phyloP scores from a whole-genome alignment of 1,139 yeast genomes.

The Kluyveromyces sp. region DNA sequence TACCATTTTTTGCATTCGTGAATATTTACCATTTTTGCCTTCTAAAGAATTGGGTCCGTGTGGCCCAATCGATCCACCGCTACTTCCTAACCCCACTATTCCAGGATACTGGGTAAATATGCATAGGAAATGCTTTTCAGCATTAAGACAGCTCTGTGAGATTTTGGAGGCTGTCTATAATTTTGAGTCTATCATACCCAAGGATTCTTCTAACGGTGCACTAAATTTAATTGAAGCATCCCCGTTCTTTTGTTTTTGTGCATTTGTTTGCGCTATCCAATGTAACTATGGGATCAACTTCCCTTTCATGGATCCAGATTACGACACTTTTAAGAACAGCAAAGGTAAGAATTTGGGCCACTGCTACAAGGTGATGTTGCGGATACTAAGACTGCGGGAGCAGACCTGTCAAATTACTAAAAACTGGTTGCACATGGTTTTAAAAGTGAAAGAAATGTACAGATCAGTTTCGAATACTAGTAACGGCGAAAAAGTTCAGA shows the following conservation, averaged over 20 bases:
- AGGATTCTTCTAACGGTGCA: neutral
- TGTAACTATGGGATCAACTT: conserved; percentile 10
- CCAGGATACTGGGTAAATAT: conserved; percentile 10
- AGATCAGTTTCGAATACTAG: conserved; percentile 7
- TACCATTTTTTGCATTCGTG: conserved; percentile 9
- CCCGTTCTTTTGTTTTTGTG: conserved; percentile 11
- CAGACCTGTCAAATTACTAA: conserved; percentile 6
- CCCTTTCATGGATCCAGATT: conserved; percentile 14
- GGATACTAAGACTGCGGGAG: conserved; percentile 7
- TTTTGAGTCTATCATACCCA: neutral
- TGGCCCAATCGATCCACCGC: conserved; percentile 9
- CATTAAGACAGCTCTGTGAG: conserved; percentile 6
- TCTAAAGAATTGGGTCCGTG: conserved; percentile 6
- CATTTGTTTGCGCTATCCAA: conserved; percentile 11
- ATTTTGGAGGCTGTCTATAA: conserved; percentile 6
- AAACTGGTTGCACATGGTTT: conserved; percentile 11
- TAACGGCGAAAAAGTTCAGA: conserved; percentile 1
- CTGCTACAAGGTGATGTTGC: conserved; percentile 5
- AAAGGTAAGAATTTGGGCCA: neutral
- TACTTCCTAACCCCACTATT: conserved; percentile 5
- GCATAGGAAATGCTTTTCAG: conserved; percentile 9
- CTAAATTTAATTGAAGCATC: conserved; percentile 5
- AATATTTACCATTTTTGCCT: conserved; percentile 12
- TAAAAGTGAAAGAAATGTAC: conserved; percentile 11
- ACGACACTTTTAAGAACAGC: conserved; percentile 4